Base-by-base conservation (phyloP, 345 rosid genomes). In the Balakata baccata region DNA sequence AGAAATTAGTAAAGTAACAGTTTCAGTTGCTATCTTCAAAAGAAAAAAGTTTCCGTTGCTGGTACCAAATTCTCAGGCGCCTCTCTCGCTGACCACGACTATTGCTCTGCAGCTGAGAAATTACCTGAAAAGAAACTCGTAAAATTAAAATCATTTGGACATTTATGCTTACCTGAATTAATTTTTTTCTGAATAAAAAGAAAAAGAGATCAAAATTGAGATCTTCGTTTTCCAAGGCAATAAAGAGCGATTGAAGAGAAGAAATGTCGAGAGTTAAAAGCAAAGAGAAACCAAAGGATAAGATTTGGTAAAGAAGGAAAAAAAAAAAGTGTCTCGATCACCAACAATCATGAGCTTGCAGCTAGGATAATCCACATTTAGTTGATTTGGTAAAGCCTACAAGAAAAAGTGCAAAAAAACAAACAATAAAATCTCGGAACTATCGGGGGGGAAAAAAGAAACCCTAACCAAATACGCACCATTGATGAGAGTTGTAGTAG, bases 321-420 rank as follows among this genome's bases (percentile, higher is more conserved):
- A 18, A 7, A 34, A 39, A 38, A 4, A 51, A 22, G 66, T 94
- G 63, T 97, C 98, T 3, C 89, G 89, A 63, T 94, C 98, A n/a
- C 98, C 98, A 11, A 94, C 98, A 66, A 94, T 84, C 38, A 94
- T 92, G 43, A 94, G 98, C 89, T 94, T 94, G 89, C 90, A 94
- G 84, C 84, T 85, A 65, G 96, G 97, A 64, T 84, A 84, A 53
- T 75, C 77, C 47, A 81, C 86, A 5, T 77, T 74, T 62, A 73
- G 84, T 68, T 83, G 86, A 56, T 70, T 80, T 38, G 84, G 86
- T 46, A 83, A 38, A 61, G 86, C 86, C 86, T 83, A 37, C 0
- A 75, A 71, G 3, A 64, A 61, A 54, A 61, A 14, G 16, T 49
- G 3, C 38, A 16, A 66, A 23, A 20, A 65, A 43, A 43, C 17